Conservation (phyloP, 257 asterid genomes). For the Solanum gracilifrons region DNA sequence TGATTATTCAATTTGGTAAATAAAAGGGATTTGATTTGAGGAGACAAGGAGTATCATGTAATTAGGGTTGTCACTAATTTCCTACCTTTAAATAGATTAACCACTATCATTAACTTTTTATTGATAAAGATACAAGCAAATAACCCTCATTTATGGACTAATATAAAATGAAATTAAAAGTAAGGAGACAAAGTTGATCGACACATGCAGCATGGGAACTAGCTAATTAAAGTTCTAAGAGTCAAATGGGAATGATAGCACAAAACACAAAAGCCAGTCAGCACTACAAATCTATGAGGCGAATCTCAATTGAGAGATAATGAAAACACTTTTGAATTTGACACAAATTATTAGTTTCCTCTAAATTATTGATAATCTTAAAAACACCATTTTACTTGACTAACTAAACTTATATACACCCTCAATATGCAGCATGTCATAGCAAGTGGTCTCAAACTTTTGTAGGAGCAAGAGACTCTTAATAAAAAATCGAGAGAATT, state of each 20-base stretch:
- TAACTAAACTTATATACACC: no score
- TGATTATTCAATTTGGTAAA: background rate
- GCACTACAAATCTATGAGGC: background rate
- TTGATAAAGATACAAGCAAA: background rate
- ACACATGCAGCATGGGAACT: background rate
- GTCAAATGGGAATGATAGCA: background rate
- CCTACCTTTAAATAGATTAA: background rate
- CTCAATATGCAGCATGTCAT: no score
- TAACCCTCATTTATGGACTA: background rate
- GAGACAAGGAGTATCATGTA: background rate
- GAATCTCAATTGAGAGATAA: background rate
- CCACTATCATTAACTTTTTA: background rate
- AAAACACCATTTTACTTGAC: fast-evolving
- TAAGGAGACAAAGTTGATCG: background rate
- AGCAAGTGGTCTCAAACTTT: no score
- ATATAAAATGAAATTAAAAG: background rate
- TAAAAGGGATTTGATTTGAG: background rate
- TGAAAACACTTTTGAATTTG: no score
- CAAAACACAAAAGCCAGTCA: background rate
- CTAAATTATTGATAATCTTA: no score
- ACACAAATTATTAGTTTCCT: no score
- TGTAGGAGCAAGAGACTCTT: no score
- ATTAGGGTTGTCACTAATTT: background rate
- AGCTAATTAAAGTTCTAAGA: background rate
- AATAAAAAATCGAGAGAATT: no score